These are phyloP conservation scores for Piper longum DNA, from an alignment of 164 flowering plant genomes.

Conservation along the genomic window DNA sequence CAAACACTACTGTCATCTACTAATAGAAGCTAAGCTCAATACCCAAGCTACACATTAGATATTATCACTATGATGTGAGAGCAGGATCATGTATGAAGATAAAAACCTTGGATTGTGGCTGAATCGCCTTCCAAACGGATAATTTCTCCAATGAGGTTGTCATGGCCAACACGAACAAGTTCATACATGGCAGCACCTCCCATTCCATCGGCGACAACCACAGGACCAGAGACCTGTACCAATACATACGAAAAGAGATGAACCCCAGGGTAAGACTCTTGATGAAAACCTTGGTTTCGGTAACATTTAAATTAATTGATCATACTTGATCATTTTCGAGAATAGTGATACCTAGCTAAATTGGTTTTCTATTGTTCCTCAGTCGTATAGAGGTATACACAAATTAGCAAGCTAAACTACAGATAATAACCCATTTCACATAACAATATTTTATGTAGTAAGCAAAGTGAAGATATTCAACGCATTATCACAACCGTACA, in stretches of 20 bases:
- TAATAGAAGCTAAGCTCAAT: too few species aligned
- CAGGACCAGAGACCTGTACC: conserved; percentile 93
- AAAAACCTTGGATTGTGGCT: conserved; percentile 93
- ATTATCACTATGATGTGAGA: neutral
- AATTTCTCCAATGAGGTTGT: conserved; percentile 94
- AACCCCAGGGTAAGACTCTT: neutral
- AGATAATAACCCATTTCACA: too few species aligned
- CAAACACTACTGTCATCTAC: too few species aligned
- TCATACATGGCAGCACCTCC: conserved; percentile 99
- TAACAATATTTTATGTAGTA: too few species aligned
- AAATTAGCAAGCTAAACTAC: too few species aligned
- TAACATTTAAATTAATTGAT: too few species aligned
- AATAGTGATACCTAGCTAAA: too few species aligned
- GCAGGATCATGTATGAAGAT: neutral
- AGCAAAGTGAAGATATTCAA: too few species aligned
- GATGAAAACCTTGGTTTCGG: neutral
- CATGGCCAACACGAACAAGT: conserved; percentile 98
- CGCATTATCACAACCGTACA: too few species aligned
- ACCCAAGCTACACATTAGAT: neutral
- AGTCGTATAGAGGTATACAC: too few species aligned
- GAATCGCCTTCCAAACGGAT: conserved; percentile 99
- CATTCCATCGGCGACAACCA: conserved; percentile 99
- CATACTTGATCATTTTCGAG: too few species aligned
- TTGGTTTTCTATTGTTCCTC: too few species aligned
- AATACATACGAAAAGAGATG: neutral